phyloP scores from a whole-genome alignment of 371 early-diverging fungal species.

The Mucor saturninus region DNA sequence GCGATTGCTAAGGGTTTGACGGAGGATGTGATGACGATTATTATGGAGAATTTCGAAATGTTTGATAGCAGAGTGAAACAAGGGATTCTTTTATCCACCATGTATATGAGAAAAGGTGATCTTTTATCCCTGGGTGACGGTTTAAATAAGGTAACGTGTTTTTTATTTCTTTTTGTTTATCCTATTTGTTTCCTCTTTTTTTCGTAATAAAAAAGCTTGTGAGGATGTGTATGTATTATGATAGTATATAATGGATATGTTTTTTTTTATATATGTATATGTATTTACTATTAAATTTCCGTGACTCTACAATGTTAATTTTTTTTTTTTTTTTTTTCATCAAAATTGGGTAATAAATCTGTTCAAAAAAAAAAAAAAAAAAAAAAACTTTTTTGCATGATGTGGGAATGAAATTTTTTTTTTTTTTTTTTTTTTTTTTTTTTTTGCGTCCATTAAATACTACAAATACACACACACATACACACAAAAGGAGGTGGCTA shows the following conservation, averaged over 20 bases:
- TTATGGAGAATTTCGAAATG: slow-evolving; percentile 21
- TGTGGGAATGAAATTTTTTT: neutral
- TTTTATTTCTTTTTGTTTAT: neutral
- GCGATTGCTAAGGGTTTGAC: slow-evolving; percentile 37
- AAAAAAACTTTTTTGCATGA: neutral
- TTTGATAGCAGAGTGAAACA: slow-evolving; percentile 30
- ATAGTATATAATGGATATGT: neutral
- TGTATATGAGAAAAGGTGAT: slow-evolving; percentile 28
- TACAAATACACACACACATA: slow-evolving; percentile 1
- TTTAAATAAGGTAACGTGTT: slow-evolving; percentile 31
- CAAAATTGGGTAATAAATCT: too few species aligned
- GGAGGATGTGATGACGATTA: slow-evolving; percentile 34
- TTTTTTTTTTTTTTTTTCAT: neutral
- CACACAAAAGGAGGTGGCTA: neutral
- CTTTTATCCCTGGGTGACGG: slow-evolving; percentile 16
- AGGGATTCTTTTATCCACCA: slow-evolving; percentile 24
- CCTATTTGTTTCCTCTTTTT: neutral
- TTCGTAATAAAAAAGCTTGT: neutral
- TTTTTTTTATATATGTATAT: neutral
- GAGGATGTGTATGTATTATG: neutral
- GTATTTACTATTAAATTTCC: slow-evolving; percentile 4
- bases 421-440: neutral
- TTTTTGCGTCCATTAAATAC: too few species aligned
- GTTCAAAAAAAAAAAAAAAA: too few species aligned
- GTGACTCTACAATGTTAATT: neutral